These are phyloP conservation scores for Leptographium procerum DNA, from an alignment of 2,329 filamentous ascomycete species.

Conservation along the genomic window DNA sequence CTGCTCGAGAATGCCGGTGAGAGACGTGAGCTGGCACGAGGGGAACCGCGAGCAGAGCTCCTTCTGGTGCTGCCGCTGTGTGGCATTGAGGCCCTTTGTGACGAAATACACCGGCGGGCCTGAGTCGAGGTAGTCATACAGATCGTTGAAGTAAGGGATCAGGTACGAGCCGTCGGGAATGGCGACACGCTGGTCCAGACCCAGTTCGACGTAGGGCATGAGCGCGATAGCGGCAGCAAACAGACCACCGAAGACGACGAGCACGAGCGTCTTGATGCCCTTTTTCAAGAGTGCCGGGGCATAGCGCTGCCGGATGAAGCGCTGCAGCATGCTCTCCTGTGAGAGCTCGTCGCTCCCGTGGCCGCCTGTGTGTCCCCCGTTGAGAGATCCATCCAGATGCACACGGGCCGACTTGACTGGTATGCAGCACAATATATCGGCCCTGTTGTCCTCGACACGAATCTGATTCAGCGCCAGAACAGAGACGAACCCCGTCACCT, in stretches of 20 bases:
- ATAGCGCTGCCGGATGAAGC: conserved; percentile 83
- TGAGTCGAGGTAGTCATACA: conserved; percentile 83
- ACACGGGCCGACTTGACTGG: conserved; percentile 64
- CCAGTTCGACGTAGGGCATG: conserved; percentile 73
- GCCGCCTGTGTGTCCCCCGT: neutral
- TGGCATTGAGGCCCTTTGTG: conserved; percentile 68
- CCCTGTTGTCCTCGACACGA: conserved; percentile 76
- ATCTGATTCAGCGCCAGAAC: conserved; percentile 84
- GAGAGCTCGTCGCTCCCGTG: conserved; percentile 59
- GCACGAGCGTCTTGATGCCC: conserved; percentile 64
- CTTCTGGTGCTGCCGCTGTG: conserved; percentile 63
- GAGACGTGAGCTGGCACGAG: conserved; percentile 70
- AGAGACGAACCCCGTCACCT: conserved; percentile 94
- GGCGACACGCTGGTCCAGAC: conserved; percentile 87
- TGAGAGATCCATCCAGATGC: conserved; percentile 44
- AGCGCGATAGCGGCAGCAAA: conserved; percentile 79
- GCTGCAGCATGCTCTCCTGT: conserved; percentile 73
- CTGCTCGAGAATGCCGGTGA: conserved; percentile 84
- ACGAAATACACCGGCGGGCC: conserved; percentile 97
- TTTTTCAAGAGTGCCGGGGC: conserved; percentile 71
- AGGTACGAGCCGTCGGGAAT: conserved; percentile 90
- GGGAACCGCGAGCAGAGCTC: conserved; percentile 86
- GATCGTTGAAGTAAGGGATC: conserved; percentile 91
- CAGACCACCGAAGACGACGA: conserved; percentile 74
- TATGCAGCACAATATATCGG: conserved; percentile 86